Base-by-base conservation (phyloP, 495 filamentous ascomycete genomes). In the Lasiosphaeris hirsuta region DNA sequence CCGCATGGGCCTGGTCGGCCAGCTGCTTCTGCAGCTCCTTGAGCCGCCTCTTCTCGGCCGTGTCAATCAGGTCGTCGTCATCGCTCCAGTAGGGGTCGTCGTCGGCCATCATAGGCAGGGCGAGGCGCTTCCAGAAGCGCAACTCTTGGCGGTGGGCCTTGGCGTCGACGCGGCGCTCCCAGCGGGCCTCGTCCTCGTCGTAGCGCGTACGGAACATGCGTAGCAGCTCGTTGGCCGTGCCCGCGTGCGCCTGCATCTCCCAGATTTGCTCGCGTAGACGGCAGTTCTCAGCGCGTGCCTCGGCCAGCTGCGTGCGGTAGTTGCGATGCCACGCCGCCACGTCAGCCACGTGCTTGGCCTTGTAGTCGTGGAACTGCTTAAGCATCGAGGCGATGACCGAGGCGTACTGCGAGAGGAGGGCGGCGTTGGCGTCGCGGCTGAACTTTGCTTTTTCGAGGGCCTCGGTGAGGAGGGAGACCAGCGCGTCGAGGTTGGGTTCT, bases 111-210 rank as follows among this genome's bases (percentile, higher is more conserved):
- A 77, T 68, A 3, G 75, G 77, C 73, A 82, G 74, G 1, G 81
- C 81, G 73, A 81, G 70, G 11, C 81, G 66, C 66, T 82, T 84
- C 79, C 78, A 84, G 62, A 77, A 79, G 0, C 81, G 66, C 48
- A 77, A 61, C 63, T 81, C 75, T 59, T 82, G 81, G 19, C 72
- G 68, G 43, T 61, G 64, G 19, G 72, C 72, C 36, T 64, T 71
- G 23, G 70, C 71, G 9, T 78, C 67, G 19, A 81, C 71, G 7
- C 69, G 64, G n/a, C 72, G 68, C 51, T 79, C 76, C 69, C 78
- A 74, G 10, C 73, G 68, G 23, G 67, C 64, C 46, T 69, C 69
- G 50, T 80, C 69, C 53, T 81, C 78, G 50, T 80, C 74, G 59
- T 75, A 77, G 23, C 61, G 64, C 34, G 75, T 70, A 23, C 79